These are phyloP conservation scores for Buddleja alternifolia DNA, from an alignment of 257 asterid species.

Conservation along the genomic window DNA sequence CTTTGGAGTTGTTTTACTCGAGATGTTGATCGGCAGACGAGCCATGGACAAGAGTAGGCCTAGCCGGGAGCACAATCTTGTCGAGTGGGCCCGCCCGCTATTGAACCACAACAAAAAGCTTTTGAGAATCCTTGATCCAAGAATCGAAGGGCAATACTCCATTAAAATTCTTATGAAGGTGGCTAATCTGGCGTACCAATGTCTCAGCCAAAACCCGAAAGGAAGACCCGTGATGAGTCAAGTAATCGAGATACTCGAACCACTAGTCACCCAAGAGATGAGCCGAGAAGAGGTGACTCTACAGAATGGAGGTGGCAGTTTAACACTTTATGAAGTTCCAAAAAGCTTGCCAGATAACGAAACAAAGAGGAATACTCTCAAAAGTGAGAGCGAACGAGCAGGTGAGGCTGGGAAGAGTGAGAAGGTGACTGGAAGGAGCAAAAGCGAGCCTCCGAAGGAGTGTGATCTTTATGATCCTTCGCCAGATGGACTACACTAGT, in stretches of 20 bases:
- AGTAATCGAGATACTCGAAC: conserved; percentile 84
- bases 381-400: conserved; percentile 41
- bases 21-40: conserved; percentile 85
- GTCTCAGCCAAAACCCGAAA: conserved; percentile 93
- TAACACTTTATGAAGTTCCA: conserved; percentile 74
- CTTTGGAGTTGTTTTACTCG: conserved; percentile 90
- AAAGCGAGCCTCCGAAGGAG: conserved; percentile 73
- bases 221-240: conserved; percentile 89
- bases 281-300: conserved; percentile 43
- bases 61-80: conserved; percentile 88
- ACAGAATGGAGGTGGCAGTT: conserved; percentile 48
- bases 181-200: conserved; percentile 81
- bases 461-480: conserved; percentile 47
- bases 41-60: conserved; percentile 96
- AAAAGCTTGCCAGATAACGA: conserved; percentile 29
- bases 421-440: conserved; percentile 54
- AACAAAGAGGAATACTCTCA: conserved; percentile 15
- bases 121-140: conserved; percentile 72
- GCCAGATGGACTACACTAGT: background rate
- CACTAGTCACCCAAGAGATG: conserved; percentile 56
- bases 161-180: conserved; percentile 64
- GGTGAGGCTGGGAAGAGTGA: conserved; percentile 31
- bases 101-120: conserved; percentile 77
- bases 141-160: conserved; percentile 92
- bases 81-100: conserved; percentile 92